phyloP scores from a whole-genome alignment of 495 filamentous ascomycete species.

The Letharia lupina region DNA sequence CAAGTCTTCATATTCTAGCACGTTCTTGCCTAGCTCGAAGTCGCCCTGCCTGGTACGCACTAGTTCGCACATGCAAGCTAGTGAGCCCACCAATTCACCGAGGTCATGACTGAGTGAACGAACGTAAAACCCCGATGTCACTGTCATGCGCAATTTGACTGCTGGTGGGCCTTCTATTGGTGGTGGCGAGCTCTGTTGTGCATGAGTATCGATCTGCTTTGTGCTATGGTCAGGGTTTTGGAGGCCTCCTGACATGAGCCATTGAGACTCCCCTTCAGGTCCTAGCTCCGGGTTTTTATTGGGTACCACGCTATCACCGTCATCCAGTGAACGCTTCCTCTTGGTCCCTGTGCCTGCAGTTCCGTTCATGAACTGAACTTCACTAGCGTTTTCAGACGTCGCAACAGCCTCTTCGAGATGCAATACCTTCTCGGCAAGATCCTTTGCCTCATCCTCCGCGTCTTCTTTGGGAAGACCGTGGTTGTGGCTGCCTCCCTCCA shows the following conservation, averaged over 20 bases:
- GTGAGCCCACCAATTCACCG: constrained; percentile 70
- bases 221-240: constrained; percentile 2
- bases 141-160: constrained; percentile 77
- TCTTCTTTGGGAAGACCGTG: constrained; percentile 66
- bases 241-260: constrained; percentile 46
- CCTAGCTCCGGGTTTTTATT: constrained; percentile 14
- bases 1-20: constrained; percentile 76
- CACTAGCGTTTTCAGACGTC: constrained; percentile 21
- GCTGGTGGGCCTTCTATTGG: constrained; percentile 55
- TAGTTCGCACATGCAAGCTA: constrained; percentile 80
- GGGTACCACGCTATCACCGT: constrained; percentile 24
- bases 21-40: constrained; percentile 61
- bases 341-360: constrained; percentile 21
- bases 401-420: constrained; percentile 32
- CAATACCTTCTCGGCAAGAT: constrained; percentile 61
- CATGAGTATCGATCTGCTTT: constrained; percentile 28
- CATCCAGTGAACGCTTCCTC: constrained; percentile 28
- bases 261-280: constrained; percentile 12
- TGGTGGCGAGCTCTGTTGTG: constrained; percentile 29
- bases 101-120: constrained; percentile 88
- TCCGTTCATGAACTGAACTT: constrained; percentile 9
- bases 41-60: constrained; percentile 72
- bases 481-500: constrained; percentile 70
- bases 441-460: constrained; percentile 60
- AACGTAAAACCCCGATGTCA: constrained; percentile 95